phyloP scores from a whole-genome alignment of 495 filamentous ascomycete genomes.

The Penicillium fimorum region DNA sequence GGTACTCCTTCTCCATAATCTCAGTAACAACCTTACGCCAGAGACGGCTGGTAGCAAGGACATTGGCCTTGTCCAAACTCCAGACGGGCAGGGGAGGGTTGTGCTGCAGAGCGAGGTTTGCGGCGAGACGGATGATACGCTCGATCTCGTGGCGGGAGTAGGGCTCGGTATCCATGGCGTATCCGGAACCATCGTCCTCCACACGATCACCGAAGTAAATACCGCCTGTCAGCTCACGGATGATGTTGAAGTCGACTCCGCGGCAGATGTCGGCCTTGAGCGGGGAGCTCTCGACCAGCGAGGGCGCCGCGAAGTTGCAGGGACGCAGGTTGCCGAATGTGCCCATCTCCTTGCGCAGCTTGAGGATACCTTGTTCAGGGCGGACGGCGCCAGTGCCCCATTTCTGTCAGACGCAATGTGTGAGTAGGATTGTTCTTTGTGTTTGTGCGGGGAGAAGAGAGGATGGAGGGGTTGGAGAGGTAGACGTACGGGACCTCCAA shows the following conservation, averaged over 20 bases:
- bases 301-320: slow-evolving; percentile 92
- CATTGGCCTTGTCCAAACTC: slow-evolving; percentile 96
- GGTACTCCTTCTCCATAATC: slow-evolving; percentile 79
- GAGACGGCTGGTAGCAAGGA: slow-evolving; percentile 83
- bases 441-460: slow-evolving; percentile 1
- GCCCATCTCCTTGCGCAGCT: slow-evolving; percentile 88
- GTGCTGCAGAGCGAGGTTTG: slow-evolving; percentile 73
- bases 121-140: slow-evolving; percentile 82
- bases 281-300: slow-evolving; percentile 82
- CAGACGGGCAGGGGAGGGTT: slow-evolving; percentile 80
- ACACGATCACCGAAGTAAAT: slow-evolving; percentile 96
- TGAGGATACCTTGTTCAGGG: slow-evolving; percentile 91
- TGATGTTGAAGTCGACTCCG: slow-evolving; percentile 89
- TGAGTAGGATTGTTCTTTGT: not conserved
- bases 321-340: slow-evolving; percentile 97
- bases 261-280: slow-evolving; percentile 84
- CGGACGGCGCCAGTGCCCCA: slow-evolving; percentile 90
- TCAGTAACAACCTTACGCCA: slow-evolving; percentile 89
- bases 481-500: slow-evolving; percentile 77
- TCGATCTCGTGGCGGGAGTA: slow-evolving; percentile 88
- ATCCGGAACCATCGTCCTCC: slow-evolving; percentile 74
- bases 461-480: not conserved
- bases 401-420: slow-evolving; percentile 54
- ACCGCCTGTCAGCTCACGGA: slow-evolving; percentile 91
- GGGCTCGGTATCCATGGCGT: slow-evolving; percentile 83